Evolutionary conservation across 2,329 filamentous ascomycete genomes (phyloP), one percentile per base, ranked within the genome.

Genomic region (Niveomyces coronatus): DNA sequence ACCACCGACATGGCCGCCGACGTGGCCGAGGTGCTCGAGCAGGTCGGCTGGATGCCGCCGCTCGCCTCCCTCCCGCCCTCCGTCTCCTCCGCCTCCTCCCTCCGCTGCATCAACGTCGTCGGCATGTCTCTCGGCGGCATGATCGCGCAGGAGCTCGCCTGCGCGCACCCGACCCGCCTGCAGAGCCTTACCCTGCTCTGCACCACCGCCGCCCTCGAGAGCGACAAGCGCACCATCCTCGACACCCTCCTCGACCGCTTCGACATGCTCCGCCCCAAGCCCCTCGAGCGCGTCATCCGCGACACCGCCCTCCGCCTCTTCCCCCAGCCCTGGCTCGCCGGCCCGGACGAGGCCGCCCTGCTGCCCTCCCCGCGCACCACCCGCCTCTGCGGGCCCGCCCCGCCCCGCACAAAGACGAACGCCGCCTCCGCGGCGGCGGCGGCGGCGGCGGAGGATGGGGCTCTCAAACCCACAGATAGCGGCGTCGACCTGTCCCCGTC

Each of bases 101-200:
- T n/a, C n/a, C n/a, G 53, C 49, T 66, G 49, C 61, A 68, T 64
- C 55, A 78, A 94, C 61, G 56, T 93, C 37, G 67, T 83, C 23
- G 87, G 86, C 40, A 77, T 89, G 46, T 85, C 80, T 42, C 83
- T 94, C 72, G 86, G 86, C 45, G 86, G 87, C 52, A 94, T 94
- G 87, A 89, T 94, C 50, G 76, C 84, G 3, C 87, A 94, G 59
- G 87, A 94, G 61, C 53, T 94, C 4, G 76, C 70, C 16, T 64
- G 60, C 47, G 56, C 66, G n/a, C 59, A 65, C 20, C 75, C 76
- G 0, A 45, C 60, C 10, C 64, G 71, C 32, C 54, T 84, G 37
- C 61, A 63, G 17, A 74, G 69, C 13, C 61, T 85, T 14, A 69
- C 62, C 23, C 67, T 85, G 3, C 58, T 79, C 44, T 76, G 70